Conservation (phyloP, 2,329 filamentous ascomycete genomes). For the Westerdykella sp. region DNA sequence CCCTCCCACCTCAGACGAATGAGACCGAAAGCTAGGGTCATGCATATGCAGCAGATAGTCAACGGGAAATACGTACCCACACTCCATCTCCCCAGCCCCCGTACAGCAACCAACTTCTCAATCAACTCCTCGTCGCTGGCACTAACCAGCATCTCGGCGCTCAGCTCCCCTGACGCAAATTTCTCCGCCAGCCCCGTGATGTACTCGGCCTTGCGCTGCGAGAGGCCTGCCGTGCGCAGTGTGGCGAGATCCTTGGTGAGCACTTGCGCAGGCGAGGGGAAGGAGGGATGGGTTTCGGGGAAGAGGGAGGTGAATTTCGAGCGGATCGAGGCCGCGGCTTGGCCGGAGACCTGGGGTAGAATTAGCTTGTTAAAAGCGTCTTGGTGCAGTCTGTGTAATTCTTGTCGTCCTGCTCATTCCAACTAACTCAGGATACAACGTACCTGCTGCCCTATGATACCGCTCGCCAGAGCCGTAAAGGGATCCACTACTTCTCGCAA, state of each 20-base stretch:
- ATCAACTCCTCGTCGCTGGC: conserved; percentile 83
- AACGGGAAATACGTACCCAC: conserved; percentile 46
- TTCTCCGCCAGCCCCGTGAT: conserved; percentile 78
- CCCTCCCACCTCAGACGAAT: too few relatives aligned
- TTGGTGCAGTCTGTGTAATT: neutral
- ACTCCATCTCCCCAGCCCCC: conserved; percentile 83
- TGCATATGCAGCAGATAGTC: neutral
- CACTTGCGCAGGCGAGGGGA: conserved; percentile 73
- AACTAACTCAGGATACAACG: conserved; percentile 2
- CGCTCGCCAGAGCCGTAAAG: conserved; percentile 73
- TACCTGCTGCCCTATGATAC: conserved; percentile 87
- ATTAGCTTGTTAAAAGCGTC: neutral
- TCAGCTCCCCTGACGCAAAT: conserved; percentile 69
- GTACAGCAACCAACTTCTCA: conserved; percentile 72
- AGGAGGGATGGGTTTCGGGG: conserved; percentile 41
- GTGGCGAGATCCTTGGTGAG: conserved; percentile 52
- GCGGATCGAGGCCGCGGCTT: conserved; percentile 84
- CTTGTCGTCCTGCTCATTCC: too few relatives aligned
- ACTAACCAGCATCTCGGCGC: conserved; percentile 65
- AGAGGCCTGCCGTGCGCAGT: conserved; percentile 80
- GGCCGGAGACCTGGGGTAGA: conserved; percentile 63
- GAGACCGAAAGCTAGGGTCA: neutral
- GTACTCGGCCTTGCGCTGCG: conserved; percentile 93
- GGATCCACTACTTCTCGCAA: conserved; percentile 83
- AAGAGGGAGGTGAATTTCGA: conserved; percentile 67